Percentiles rank a stretch among this genome's conserved stretches.
phyloP scores from a whole-genome alignment of 352 stramenopile genomes.

The Globisporangium uncinulatum region DNA sequence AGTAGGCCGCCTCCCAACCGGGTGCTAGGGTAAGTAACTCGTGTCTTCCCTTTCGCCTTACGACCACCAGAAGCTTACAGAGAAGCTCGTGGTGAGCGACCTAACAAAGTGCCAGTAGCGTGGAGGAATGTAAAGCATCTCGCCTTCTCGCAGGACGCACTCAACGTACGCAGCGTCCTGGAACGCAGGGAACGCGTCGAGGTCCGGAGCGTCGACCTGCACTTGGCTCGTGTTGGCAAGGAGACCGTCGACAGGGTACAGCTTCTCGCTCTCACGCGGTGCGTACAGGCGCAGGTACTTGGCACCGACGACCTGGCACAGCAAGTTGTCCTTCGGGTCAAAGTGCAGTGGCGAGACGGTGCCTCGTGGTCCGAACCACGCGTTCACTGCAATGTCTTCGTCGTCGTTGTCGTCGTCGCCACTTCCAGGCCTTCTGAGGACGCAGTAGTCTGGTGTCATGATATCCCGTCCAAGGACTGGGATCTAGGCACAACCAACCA shows the following conservation, averaged over 20 bases:
- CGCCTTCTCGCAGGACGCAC: slow-evolving; percentile 56
- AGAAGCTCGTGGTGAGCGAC: slow-evolving; percentile 77
- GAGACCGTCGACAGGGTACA: slow-evolving; percentile 82
- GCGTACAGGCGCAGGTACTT: slow-evolving; percentile 86
- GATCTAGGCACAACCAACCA: slow-evolving; percentile 39
- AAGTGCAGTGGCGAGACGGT: slow-evolving; percentile 88
- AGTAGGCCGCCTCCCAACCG: slow-evolving; percentile 12
- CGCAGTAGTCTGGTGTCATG: slow-evolving; percentile 86
- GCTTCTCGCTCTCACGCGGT: slow-evolving; percentile 48
- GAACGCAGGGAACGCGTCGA: slow-evolving; percentile 49
- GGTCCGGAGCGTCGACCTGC: slow-evolving; percentile 46
- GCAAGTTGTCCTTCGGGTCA: slow-evolving; percentile 87
- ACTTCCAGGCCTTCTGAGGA: slow-evolving; percentile 33
- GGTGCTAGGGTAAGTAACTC: neutral
- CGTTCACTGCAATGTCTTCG: slow-evolving; percentile 77
- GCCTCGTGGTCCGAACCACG: slow-evolving; percentile 77
- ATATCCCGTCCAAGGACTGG: slow-evolving; percentile 73
- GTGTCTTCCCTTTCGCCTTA: neutral
- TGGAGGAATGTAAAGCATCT: slow-evolving; percentile 88
- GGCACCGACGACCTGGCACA: slow-evolving; percentile 79
- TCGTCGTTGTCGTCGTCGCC: slow-evolving; percentile 30
- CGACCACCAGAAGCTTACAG: slow-evolving; percentile 80
- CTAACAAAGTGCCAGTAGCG: slow-evolving; percentile 87
- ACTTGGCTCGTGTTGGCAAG: slow-evolving; percentile 85
- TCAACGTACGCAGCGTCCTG: slow-evolving; percentile 46